Base-by-base conservation (phyloP, 2,329 filamentous ascomycete species). In the Annulohypoxylon truncatum region DNA sequence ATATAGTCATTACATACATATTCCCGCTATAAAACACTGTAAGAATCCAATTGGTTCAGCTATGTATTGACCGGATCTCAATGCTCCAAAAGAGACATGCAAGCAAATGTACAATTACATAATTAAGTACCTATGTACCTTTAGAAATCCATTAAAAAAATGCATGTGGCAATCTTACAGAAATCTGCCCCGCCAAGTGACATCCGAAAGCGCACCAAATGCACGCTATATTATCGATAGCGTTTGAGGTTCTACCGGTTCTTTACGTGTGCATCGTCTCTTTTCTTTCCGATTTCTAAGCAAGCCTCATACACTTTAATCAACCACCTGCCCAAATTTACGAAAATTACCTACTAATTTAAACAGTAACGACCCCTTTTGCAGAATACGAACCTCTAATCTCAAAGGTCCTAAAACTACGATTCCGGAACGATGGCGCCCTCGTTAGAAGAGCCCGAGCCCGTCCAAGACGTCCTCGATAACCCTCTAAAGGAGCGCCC, bases 401-500 rank as follows among this genome's bases (percentile, higher is more conserved):
- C 10, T 48, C 15, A 10, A 35, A 6, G 7, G 18, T 22, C 4
- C 22, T 13, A 47, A 47, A 4, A 47, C 4, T 18, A 12, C 18
- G 5, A 47, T 15, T 9, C 8, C n/a, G 13, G 28, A 62, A 75
- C 59, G 46, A 97, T 97, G 93, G 90, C 93, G 57, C 93, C 93
- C 15, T 93, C 91, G 22, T 82, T 97, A 46, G 91, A 96, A 81
- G 89, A 90, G 73, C 86, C 90, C 52, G 85, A 87, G 57, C 78
- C 85, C 38, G 84, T 90, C 54, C 84, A 90, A 67, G 90, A 93
- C 63, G 90, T 94, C 68, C 83, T 97, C 71, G 83, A 89, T 71
- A 90, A 92, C 75, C 91, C 92, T 6, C 83, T 94, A 61, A 94
- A 94, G 79, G 84, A 87, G 59, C 90, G 92, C 54, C 94, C 95